phyloP scores from a whole-genome alignment of 768 basidiomycete species.

The Auriscalpium orientale region DNA sequence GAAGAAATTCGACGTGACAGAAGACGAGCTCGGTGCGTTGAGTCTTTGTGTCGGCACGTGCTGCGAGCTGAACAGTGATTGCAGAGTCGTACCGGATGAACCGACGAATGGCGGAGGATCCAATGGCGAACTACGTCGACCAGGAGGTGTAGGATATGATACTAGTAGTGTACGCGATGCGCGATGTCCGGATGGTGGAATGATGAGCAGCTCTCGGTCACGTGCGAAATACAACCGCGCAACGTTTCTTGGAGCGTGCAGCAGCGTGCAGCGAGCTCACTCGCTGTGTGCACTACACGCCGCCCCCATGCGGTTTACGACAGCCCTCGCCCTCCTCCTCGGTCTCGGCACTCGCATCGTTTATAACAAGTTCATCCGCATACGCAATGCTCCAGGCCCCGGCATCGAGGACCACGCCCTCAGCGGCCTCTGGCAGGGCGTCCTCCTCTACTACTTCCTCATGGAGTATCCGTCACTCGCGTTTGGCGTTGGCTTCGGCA shows the following conservation, averaged over 20 bases:
- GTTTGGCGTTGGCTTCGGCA: conserved; percentile 47
- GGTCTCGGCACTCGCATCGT: conserved; percentile 70
- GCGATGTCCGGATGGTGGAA: neutral
- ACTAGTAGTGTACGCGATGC: too few relatives aligned
- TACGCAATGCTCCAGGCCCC: conserved; percentile 31
- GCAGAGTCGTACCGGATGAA: conserved; percentile 88
- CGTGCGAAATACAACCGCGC: conserved; percentile 9
- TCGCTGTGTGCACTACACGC: neutral
- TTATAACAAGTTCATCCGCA: conserved; percentile 47
- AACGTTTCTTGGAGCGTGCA: neutral
- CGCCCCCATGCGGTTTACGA: conserved; percentile 35
- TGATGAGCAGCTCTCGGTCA: conserved; percentile 6
- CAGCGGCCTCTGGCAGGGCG: conserved; percentile 68
- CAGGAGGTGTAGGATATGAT: conserved; percentile 24
- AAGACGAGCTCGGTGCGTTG: conserved; percentile 73
- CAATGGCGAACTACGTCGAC: conserved; percentile 91
- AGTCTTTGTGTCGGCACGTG: too few relatives aligned
- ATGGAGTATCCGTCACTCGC: conserved; percentile 46
- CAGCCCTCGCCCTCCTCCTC: conserved; percentile 62
- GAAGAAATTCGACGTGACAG: conserved; percentile 74
- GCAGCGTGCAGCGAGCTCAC: neutral
- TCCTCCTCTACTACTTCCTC: conserved; percentile 61
- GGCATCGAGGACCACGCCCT: conserved; percentile 56
- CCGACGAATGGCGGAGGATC: conserved; percentile 70
- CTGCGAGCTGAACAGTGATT: too few relatives aligned